phyloP scores from a whole-genome alignment of 495 filamentous ascomycete genomes.

The Aspergillus baeticus region DNA sequence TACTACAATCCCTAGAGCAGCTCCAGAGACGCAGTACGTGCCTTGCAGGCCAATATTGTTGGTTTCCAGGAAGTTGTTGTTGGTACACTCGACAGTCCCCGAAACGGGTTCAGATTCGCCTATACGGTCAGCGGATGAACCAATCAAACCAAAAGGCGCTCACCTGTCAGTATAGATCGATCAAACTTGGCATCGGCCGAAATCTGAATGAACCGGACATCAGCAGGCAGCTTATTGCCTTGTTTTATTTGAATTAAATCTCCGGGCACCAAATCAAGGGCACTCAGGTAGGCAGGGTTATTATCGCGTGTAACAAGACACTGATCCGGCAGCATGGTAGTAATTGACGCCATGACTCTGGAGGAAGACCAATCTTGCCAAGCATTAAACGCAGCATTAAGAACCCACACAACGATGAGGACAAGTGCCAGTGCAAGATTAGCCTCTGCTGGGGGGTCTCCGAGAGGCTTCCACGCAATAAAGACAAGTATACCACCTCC shows the following conservation, averaged over 20 bases:
- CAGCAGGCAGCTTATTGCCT: constrained; percentile 68
- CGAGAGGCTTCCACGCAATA: constrained; percentile 67
- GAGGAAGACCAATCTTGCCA: constrained; percentile 64
- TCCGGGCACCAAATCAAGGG: constrained; percentile 61
- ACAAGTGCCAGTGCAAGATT: constrained; percentile 69
- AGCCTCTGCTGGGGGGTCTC: constrained; percentile 59
- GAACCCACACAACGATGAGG: constrained; percentile 60
- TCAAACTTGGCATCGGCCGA: constrained; percentile 66
- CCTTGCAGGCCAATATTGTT: constrained; percentile 66
- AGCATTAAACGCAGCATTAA: constrained; percentile 68
- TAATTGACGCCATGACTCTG: constrained; percentile 63
- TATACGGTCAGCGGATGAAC: constrained; percentile 10
- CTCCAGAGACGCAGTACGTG: constrained; percentile 62
- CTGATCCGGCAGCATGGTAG: constrained; percentile 64
- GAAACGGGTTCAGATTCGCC: constrained; percentile 59
- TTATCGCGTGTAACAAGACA: constrained; percentile 58
- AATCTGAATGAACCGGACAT: constrained; percentile 62
- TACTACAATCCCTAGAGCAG: constrained; percentile 57
- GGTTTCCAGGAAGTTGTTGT: constrained; percentile 73
- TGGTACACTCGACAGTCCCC: constrained; percentile 55
- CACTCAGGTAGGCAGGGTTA: constrained; percentile 36
- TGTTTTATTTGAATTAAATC: constrained; percentile 61
- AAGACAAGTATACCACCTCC: constrained; percentile 64
- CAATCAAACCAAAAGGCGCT: constrained; percentile 4
- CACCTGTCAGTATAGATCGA: constrained; percentile 66